Evolutionary conservation across 176 grass and related monocot species (phyloP), one percentile per base, ranked within the genome.

Genomic region (Oryza longistaminata): DNA sequence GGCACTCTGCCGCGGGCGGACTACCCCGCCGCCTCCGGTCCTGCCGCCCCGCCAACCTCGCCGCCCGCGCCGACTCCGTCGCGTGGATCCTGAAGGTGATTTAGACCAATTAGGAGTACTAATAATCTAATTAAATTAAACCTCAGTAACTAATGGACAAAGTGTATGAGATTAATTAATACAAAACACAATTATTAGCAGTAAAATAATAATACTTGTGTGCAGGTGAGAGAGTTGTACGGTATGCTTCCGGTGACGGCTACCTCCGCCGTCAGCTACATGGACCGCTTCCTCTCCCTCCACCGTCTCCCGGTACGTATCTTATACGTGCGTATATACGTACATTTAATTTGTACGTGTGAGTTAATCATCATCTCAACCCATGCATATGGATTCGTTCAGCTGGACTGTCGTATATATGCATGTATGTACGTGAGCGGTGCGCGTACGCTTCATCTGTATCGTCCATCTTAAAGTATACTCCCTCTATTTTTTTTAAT

Each of bases 201-300:
- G 7, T 48, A 48, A 5, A 0, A 21, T 60, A n/a, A 17, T 58
- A 7, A 19, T 34, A 17, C 4, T 52, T 52, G 3, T 64, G 3
- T 64, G 34, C 76, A 89, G 87, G 87, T 89, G 31, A 70, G 75
- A 1, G 70, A 21, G 19, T 65, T 81, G 58, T 76, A 89, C 39
- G 25, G 62, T 52, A 90, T 93, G 82, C 85, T 81, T 40, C 85
- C 88, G 1, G 24, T 88, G 49, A 93, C 91, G 62, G 82, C 85
- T 93, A 93, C 71, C 91, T 90, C 2, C n/a, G 88, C 88, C 29
- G 88, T 93, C 13, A 93, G 87, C 85, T 93, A 93, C 88, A 71
- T 93, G 88, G 91, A 93, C 75, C 85, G n/a, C n/a, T 93, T 93
- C 80, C 85, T 93, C 43, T 93, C 91, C 29, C 82, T 79, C n/a